A percentile compares a stretch with the other conserved stretches of the same genome.
Evolutionary conservation across 2,329 filamentous ascomycete genomes (phyloP).

Genomic region (Neospermospora avenae): DNA sequence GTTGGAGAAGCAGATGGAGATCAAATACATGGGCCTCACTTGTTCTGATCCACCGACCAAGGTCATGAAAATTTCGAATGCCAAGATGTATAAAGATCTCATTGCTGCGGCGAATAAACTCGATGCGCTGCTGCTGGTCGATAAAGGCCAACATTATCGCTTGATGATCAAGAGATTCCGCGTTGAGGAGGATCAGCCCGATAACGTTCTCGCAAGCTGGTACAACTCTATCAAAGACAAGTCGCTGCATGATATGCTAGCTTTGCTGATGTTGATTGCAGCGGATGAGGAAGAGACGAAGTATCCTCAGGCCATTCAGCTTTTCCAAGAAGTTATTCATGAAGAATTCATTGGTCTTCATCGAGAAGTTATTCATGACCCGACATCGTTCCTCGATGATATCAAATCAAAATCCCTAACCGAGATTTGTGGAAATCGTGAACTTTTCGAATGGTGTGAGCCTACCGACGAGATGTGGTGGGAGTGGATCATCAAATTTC

Average conservation of each 20-base stretch:
- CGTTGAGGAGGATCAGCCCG: neutral
- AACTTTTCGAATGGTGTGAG: neutral
- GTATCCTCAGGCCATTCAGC: neutral
- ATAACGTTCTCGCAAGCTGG: neutral
- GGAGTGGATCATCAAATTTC: neutral
- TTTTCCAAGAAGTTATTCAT: neutral
- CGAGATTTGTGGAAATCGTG: neutral
- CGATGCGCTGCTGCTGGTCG: neutral
- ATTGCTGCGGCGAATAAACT: neutral
- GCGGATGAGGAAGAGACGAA: neutral
- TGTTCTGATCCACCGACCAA: neutral
- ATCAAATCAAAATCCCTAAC: neutral
- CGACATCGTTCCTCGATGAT: neutral
- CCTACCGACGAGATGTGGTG: neutral
- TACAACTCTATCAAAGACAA: neutral
- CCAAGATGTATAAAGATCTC: neutral
- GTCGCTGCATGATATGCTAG: neutral
- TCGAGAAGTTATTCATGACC: neutral
- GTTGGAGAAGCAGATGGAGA: neutral
- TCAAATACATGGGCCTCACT: neutral
- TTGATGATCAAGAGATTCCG: neutral
- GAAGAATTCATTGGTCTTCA: neutral
- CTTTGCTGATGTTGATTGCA: constrained; percentile 1
- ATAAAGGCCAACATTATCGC: neutral
- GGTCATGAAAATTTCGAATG: neutral